Percentiles rank a stretch among this genome's conserved stretches.
Conservation (phyloP, 345 rosid genomes). For the Salix viminalis region DNA sequence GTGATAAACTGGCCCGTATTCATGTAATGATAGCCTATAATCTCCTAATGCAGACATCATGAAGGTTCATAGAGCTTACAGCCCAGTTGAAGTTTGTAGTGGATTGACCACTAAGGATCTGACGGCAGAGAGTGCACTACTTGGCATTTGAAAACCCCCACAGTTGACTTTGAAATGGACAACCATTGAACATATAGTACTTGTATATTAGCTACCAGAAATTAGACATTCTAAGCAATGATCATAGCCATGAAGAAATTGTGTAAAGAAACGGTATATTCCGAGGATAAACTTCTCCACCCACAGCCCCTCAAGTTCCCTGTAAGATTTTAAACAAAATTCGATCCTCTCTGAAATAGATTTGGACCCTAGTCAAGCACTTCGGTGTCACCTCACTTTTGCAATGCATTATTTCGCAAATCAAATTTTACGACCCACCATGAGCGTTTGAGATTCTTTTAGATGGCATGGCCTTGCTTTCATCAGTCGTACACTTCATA, state of each 20-base stretch:
- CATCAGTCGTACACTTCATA: too few relatives aligned
- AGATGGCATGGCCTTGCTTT: too few relatives aligned
- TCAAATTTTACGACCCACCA: too few relatives aligned
- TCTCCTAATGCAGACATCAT: too few relatives aligned
- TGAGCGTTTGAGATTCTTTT: too few relatives aligned
- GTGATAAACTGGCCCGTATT: neutral
- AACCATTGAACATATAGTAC: neutral
- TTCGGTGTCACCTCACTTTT: neutral
- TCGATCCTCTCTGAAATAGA: neutral
- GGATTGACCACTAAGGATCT: neutral
- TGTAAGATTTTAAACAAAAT: neutral
- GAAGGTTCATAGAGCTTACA: too few relatives aligned
- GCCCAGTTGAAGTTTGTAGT: neutral
- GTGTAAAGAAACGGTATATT: slow-evolving; percentile 12
- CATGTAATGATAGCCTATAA: too few relatives aligned
- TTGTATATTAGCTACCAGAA: neutral
- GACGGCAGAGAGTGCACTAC: neutral
- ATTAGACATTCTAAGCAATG: neutral
- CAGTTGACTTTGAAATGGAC: neutral
- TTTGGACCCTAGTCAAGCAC: neutral
- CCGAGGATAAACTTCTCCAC: slow-evolving; percentile 20
- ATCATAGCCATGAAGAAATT: slow-evolving; percentile 6
- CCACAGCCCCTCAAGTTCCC: neutral
- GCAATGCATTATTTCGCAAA: neutral
- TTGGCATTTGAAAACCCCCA: neutral